Evolutionary conservation across 208 protist genomes (phyloP), one percentile per base, ranked within the genome.

Genomic region (Vickermania spadyakhi): DNA sequence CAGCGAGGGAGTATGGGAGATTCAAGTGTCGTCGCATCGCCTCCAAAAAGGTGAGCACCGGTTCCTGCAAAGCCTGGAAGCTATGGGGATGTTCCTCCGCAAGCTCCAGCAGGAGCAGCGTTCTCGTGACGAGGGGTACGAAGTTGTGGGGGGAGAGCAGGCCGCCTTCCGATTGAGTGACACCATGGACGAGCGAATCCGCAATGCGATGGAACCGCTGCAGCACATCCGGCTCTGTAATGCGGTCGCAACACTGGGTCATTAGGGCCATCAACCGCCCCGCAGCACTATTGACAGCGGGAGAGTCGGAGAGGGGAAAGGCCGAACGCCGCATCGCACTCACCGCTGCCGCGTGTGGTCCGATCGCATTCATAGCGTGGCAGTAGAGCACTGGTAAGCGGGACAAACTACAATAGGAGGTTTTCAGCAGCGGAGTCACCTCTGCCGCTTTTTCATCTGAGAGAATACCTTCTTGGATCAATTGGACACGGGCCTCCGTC

Each of bases 1-100:
- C 69, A 4, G 81, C 30, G 18, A 94, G 66, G 7, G 75, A 69
- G 66, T 86, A 94, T 13, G 84, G 84, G 7, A 94, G 66, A 28
- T 80, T 72, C 45, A 94, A 64, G 62, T 91, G 81, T 30, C 73
- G 70, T 54, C 72, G 71, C 27, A 94, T 61, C 25, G 72, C 63
- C 3, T 79, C 68, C 2, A 91, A 63, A 56, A 94, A 86, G 14
- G 63, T 57, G 29, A 74, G 69, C 7, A 72, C 53, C 4, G 71
- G 59, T 25, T 22, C n/a, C 14, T 64, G 21, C 22, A 77, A 41
- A 7, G 68, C n/a, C 22, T 36, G 54, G 45, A 29, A 63, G 30
- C 13, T 56, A 2, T 18, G n/a, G 45, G 64, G 51, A 22, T 73
- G 56, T 45, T 70, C 58, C 1, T 31, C 52, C 23, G 70, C 56